phyloP scores from a whole-genome alignment of 495 filamentous ascomycete genomes.

The Venustampulla echinocandica region DNA sequence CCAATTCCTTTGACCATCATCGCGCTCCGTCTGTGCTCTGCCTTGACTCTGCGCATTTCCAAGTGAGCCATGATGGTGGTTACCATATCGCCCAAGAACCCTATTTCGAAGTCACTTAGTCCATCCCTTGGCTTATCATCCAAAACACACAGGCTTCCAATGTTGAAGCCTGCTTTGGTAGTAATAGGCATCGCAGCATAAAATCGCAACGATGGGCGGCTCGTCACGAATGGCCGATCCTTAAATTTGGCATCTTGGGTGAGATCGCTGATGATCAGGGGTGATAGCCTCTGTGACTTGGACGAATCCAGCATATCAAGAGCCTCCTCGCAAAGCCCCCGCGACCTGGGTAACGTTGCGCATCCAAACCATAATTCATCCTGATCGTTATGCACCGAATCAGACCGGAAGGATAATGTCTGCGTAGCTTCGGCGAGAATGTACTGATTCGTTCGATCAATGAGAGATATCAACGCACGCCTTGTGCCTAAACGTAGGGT shows the following conservation, averaged over 20 bases:
- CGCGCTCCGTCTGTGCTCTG: conserved; percentile 46
- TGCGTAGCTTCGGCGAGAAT: conserved; percentile 15
- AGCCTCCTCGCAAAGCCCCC: conserved; percentile 16
- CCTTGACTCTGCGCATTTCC: conserved; percentile 46
- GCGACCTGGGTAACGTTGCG: conserved; percentile 6
- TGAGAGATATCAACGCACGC: too few species aligned
- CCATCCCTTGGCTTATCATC: conserved; percentile 47
- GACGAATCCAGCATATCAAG: neutral
- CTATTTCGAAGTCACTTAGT: conserved; percentile 17
- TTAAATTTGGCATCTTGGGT: conserved; percentile 39
- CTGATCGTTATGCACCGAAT: neutral
- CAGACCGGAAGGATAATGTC: neutral
- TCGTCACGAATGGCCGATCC: conserved; percentile 29
- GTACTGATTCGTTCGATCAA: too few species aligned
- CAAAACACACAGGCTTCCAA: conserved; percentile 61
- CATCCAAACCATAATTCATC: conserved; percentile 21
- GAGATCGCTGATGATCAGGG: conserved; percentile 33
- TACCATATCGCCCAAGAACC: conserved; percentile 19
- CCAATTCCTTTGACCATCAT: conserved; percentile 53
- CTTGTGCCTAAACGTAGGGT: too few species aligned
- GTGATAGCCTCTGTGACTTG: conserved; percentile 7
- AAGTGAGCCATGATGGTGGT: conserved; percentile 54
- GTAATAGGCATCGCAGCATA: conserved; percentile 62
- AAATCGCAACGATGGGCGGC: conserved; percentile 36
- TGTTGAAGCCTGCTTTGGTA: conserved; percentile 56